phyloP scores from a whole-genome alignment of 768 basidiomycete genomes.

The Amanita polypyramis region DNA sequence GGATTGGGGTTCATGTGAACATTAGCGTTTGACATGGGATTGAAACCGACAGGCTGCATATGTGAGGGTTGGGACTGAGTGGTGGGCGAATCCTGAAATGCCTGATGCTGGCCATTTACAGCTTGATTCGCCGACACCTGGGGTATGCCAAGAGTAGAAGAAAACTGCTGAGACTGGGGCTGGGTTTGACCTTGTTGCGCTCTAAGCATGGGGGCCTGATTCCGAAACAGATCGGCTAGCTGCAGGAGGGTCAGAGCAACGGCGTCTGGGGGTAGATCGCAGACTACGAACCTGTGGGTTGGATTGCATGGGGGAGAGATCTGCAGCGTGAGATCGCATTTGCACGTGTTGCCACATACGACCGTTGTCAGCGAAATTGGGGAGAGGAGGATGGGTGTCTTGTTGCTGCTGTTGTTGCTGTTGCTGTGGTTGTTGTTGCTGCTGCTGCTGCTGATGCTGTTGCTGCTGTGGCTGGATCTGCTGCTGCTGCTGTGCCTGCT shows the following conservation, averaged over 20 bases:
- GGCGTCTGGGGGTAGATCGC: slow-evolving; percentile 9
- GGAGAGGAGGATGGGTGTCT: slow-evolving; percentile 26
- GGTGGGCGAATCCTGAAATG: slow-evolving; percentile 8
- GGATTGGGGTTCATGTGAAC: background rate
- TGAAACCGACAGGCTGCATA: background rate
- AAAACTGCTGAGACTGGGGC: slow-evolving; percentile 35
- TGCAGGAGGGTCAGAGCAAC: slow-evolving; percentile 9
- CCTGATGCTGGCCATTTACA: slow-evolving; percentile 20
- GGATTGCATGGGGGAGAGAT: slow-evolving; percentile 27
- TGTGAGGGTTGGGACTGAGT: slow-evolving; percentile 6
- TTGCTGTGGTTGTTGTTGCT: slow-evolving; percentile 31
- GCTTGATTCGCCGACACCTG: slow-evolving; percentile 26
- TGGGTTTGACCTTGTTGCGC: slow-evolving; percentile 23
- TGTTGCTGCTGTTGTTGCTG: slow-evolving; percentile 28
- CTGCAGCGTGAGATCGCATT: slow-evolving; percentile 27
- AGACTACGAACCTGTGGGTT: slow-evolving; percentile 36
- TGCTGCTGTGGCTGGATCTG: slow-evolving; percentile 33
- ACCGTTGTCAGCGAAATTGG: slow-evolving; percentile 38
- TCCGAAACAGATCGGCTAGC: slow-evolving; percentile 20
- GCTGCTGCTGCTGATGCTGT: slow-evolving; percentile 26
- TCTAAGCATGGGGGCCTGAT: slow-evolving; percentile 13
- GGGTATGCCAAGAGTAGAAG: slow-evolving; percentile 24
- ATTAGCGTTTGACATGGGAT: background rate
- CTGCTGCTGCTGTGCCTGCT: slow-evolving; percentile 35
- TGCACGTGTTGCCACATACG: slow-evolving; percentile 46